Percentiles rank a stretch among this genome's conserved stretches.
Evolutionary conservation across 2,329 filamentous ascomycete species (phyloP).

Genomic region (Penicillium sp.): DNA sequence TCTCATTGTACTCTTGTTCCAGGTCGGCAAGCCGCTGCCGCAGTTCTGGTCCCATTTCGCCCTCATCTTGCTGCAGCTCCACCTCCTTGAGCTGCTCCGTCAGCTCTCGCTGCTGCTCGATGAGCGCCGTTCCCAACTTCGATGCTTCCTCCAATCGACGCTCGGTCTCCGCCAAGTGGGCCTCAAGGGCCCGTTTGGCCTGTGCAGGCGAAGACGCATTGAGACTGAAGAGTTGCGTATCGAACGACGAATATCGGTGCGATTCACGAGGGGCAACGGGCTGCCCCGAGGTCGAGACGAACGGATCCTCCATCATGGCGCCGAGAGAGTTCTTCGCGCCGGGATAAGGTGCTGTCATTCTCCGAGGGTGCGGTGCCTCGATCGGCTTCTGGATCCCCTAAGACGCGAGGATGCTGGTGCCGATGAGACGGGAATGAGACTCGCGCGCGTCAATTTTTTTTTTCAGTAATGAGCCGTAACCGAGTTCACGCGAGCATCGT

Average conservation of each 20-base stretch:
- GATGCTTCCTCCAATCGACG: constrained; percentile 88
- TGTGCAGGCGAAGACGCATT: constrained; percentile 83
- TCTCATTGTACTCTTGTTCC: constrained; percentile 93
- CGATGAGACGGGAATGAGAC: constrained; percentile 20
- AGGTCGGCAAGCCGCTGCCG: constrained; percentile 81
- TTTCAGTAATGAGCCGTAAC: constrained; percentile 3
- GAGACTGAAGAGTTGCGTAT: constrained; percentile 75
- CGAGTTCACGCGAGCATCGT: constrained; percentile 33
- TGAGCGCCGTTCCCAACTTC: constrained; percentile 80
- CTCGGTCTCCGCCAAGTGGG: constrained; percentile 90
- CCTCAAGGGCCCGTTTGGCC: constrained; percentile 83
- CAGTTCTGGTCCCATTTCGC: constrained; percentile 79
- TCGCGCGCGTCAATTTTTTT: constrained; percentile 24
- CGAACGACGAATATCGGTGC: constrained; percentile 80
- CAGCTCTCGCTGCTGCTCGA: constrained; percentile 83
- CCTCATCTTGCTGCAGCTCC: constrained; percentile 72
- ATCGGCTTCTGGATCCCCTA: constrained; percentile 24
- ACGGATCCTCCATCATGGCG: constrained; percentile 56
- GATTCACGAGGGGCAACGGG: constrained; percentile 44
- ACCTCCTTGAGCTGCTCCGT: constrained; percentile 81
- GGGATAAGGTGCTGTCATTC: constrained; percentile 18
- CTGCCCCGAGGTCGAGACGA: constrained; percentile 53
- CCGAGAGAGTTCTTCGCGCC: constrained; percentile 22
- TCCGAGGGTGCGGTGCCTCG: constrained; percentile 13
- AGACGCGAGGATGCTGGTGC: constrained; percentile 24